phyloP scores from a whole-genome alignment of 345 rosid species.

The Cardamine occulta region DNA sequence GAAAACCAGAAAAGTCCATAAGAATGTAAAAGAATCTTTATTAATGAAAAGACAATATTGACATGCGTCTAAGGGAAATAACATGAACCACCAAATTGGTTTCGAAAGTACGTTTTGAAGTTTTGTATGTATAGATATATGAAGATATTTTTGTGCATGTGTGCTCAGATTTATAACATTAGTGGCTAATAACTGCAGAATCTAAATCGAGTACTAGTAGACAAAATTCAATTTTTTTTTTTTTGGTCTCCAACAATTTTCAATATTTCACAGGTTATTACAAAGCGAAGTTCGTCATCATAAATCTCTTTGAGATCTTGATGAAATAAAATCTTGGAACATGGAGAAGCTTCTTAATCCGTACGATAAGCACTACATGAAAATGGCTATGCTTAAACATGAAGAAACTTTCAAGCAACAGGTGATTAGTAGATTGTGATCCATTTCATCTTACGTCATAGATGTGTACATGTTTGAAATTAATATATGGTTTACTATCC shows the following conservation, averaged over 20 bases:
- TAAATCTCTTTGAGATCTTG: conserved; percentile 33
- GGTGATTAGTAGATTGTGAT: conserved; percentile 48
- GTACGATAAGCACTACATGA: conserved; percentile 83
- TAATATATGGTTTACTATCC: conserved; percentile 8
- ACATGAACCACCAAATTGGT: conserved; percentile 36
- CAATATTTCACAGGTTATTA: conserved; percentile 25
- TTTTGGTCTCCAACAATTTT: background rate
- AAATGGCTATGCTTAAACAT: conserved; percentile 89
- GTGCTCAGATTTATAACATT: conserved; percentile 33
- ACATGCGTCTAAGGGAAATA: conserved; percentile 42
- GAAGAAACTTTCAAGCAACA: conserved; percentile 97
- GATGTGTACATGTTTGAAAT: background rate
- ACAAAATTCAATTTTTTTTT: background rate
- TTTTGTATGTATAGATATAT: conserved; percentile 38
- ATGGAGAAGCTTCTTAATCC: conserved; percentile 83
- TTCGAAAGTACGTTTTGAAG: conserved; percentile 27
- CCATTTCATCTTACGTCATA: conserved; percentile 2
- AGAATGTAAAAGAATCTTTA: conserved; percentile 34
- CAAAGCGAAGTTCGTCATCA: conserved; percentile 22
- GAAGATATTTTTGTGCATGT: conserved; percentile 45
- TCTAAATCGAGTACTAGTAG: conserved; percentile 41
- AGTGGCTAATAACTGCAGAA: conserved; percentile 43
- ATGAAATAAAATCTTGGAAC: conserved; percentile 37
- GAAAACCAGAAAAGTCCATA: conserved; percentile 34
- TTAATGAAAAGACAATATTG: conserved; percentile 42